Base-by-base conservation (phyloP, 202 grass and related monocot species). In the Digitaria exilis region DNA sequence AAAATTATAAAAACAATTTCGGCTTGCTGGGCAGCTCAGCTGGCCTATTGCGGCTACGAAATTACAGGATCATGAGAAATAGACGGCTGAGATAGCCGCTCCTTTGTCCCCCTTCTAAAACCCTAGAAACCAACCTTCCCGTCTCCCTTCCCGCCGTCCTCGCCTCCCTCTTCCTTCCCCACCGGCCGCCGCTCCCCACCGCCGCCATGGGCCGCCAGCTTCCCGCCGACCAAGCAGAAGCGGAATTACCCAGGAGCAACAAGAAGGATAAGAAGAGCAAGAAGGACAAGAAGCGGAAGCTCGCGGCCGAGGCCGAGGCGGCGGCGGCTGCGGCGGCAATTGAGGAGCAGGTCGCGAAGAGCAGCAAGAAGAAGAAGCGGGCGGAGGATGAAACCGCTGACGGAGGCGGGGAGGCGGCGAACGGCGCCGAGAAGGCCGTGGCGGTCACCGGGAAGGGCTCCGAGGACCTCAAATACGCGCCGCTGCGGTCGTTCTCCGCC, bases 381-480 rank as follows among this genome's bases (percentile, higher is more conserved):
- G 54, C 1, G 5, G 55, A 83, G 21, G 48, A 48, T 28, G 82
- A 67, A 21, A 5, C 59, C 2, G 28, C 30, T 5, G 49, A 44
- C 0, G 37, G 48, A 39, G 44, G 15, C 77, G 61, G 49, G 65
- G 72, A 62, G 41, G 79, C 72, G 54, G 88, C 80, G 50, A 84
- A 88, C 22, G 79, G 56, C 34, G 81, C 69, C 43, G 55, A 67
- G 29, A 87, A 81, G 24, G 22, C 55, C 67, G 83, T 94, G 26
- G 82, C 85, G 43, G 91, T 98, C 41, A 88, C 91, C 11, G 96
- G 96, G 49, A 95, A 87, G 65, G 85, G 87, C 16, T 85, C 71
- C 3, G 73, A 61, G 61, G 93, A 90, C 58, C 17, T 73, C 63
- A 98, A 94, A 74, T 98, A 95, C 76, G 75, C 89, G 9, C 86